Conservation (phyloP, 345 rosid genomes). For the Angophora floribunda region DNA sequence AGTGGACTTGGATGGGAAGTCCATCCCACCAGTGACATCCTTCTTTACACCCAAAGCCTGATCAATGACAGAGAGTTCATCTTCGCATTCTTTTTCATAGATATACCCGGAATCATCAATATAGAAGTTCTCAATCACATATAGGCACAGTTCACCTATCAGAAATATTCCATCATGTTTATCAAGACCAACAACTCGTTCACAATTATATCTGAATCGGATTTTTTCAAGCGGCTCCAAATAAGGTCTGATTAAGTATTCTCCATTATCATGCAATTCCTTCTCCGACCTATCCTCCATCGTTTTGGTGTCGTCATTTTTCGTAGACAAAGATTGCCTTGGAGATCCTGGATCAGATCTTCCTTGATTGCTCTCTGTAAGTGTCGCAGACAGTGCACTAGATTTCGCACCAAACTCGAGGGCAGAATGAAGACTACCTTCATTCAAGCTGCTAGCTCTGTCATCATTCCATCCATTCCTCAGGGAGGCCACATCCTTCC, state of each 20-base stretch:
- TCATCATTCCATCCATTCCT: constrained; percentile 89
- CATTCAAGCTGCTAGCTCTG: constrained; percentile 78
- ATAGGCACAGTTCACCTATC: constrained; percentile 84
- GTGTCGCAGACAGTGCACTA: constrained; percentile 58
- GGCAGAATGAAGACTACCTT: constrained; percentile 96
- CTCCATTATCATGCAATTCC: constrained; percentile 92
- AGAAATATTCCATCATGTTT: constrained; percentile 97
- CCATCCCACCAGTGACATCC: constrained; percentile 58
- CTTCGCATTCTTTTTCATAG: constrained; percentile 93
- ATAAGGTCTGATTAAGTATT: constrained; percentile 93
- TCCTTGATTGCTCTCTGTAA: constrained; percentile 59
- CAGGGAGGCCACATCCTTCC: constrained; percentile 41
- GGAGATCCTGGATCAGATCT: constrained; percentile 82
- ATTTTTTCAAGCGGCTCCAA: constrained; percentile 94
- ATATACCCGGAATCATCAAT: constrained; percentile 77
- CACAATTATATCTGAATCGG: constrained; percentile 87
- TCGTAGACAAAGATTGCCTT: constrained; percentile 55
- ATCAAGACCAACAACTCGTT: constrained; percentile 94
- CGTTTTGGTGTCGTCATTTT: constrained; percentile 49
- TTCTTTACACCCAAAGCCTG: constrained; percentile 99
- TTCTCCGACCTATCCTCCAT: constrained; percentile 69
- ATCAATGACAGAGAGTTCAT: constrained; percentile 96
- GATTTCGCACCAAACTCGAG: constrained; percentile 86
- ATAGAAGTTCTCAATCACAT: constrained; percentile 90
- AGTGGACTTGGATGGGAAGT: constrained; percentile 86